phyloP scores from a whole-genome alignment of 129 eudicot species.

The Lactuca saligna region DNA sequence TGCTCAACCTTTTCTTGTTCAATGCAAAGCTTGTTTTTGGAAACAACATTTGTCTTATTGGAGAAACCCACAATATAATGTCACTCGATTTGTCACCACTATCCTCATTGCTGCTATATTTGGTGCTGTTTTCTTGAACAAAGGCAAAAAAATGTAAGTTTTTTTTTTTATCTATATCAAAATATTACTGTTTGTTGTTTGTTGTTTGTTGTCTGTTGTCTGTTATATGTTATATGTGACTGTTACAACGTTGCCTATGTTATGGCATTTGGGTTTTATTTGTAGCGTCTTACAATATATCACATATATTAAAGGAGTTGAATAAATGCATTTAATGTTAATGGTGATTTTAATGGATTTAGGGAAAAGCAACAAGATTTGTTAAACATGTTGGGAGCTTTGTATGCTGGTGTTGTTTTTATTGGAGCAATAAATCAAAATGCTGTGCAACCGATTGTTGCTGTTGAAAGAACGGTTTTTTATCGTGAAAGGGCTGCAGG shows the following conservation, averaged over 20 bases:
- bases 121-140: conserved; percentile 56
- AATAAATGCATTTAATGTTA: neutral
- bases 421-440: conserved; percentile 64
- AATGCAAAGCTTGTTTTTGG: conserved; percentile 81
- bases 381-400: conserved; percentile 60
- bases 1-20: conserved; percentile 56
- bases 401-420: conserved; percentile 60
- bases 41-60: conserved; percentile 70
- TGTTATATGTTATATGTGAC: too few relatives aligned
- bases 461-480: conserved; percentile 70
- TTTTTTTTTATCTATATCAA: neutral
- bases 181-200: neutral
- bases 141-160: conserved; percentile 54
- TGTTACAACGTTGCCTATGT: neutral
- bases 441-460: conserved; percentile 69
- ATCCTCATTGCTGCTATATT: conserved; percentile 42
- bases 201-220: too few relatives aligned
- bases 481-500: conserved; percentile 88
- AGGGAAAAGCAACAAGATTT: conserved; percentile 52
- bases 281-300: neutral
- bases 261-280: neutral
- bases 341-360: neutral
- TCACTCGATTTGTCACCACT: conserved; percentile 54
- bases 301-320: conserved; percentile 37
- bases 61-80: conserved; percentile 72